Conservation (phyloP, 805 yeast genomes). For the Maudiozyma serrabonitensis region DNA sequence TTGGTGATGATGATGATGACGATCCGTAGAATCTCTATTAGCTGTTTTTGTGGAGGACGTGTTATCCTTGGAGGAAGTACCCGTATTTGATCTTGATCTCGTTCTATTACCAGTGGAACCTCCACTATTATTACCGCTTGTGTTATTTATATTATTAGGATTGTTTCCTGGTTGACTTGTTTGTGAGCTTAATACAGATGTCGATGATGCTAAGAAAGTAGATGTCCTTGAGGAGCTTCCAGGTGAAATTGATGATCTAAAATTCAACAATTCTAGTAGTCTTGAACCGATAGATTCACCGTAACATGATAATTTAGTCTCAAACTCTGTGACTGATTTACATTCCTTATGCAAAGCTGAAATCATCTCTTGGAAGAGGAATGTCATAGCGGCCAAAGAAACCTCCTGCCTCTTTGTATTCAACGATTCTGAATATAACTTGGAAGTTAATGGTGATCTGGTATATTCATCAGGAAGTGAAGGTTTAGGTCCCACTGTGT, state of each 20-base stretch:
- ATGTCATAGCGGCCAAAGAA: conserved; percentile 57
- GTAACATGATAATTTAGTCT: conserved; percentile 49
- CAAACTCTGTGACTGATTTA: conserved; percentile 56
- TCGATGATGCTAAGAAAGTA: conserved; percentile 7
- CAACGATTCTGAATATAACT: conserved; percentile 20
- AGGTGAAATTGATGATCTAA: conserved; percentile 23
- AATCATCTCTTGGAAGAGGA: conserved; percentile 62
- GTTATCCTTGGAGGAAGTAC: not conserved
- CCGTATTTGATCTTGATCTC: conserved; percentile 3
- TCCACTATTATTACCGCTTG: not conserved
- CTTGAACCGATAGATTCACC: conserved; percentile 73
- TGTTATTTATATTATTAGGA: not conserved
- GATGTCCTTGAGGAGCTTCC: conserved; percentile 12
- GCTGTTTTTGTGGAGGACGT: not conserved
- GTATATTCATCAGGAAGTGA: conserved; percentile 18
- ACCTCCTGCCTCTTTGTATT: conserved; percentile 36
- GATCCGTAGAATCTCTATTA: conserved; percentile 1
- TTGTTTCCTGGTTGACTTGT: not conserved
- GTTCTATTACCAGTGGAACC: not conserved
- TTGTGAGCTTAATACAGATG: not conserved
- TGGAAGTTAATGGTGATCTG: conserved; percentile 3
- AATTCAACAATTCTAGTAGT: conserved; percentile 46
- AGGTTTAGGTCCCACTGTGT: conserved; percentile 24
- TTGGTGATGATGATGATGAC: conserved; percentile 2
- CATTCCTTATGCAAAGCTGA: conserved; percentile 51